Evolutionary conservation across 306 rosid species (phyloP).

Genomic region (Acmispon strigosus): DNA sequence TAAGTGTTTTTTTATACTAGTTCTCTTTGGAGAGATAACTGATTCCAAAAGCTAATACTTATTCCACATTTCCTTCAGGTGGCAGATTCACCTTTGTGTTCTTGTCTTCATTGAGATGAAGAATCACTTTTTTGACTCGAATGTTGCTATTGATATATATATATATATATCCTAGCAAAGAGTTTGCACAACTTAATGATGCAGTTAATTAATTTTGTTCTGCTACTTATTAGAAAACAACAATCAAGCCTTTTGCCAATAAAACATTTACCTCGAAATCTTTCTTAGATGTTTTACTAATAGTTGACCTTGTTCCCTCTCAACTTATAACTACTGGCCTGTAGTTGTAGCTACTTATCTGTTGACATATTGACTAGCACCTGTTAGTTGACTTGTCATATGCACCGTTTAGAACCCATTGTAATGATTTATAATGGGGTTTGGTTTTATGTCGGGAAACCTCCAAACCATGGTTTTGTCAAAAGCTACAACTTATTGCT

Average conservation of each 20-base stretch:
- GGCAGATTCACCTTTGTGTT: neutral
- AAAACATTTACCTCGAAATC: too few relatives aligned
- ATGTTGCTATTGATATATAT: neutral
- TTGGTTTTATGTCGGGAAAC: too few relatives aligned
- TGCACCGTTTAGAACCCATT: neutral
- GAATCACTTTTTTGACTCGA: neutral
- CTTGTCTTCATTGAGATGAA: neutral
- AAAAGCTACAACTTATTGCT: too few relatives aligned
- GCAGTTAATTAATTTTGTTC: neutral
- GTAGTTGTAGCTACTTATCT: neutral
- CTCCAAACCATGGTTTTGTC: too few relatives aligned
- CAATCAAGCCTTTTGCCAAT: too few relatives aligned
- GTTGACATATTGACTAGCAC: neutral
- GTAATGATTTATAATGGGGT: neutral
- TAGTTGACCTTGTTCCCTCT: too few relatives aligned
- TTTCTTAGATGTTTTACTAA: too few relatives aligned
- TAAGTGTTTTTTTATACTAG: neutral
- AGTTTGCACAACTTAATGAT: neutral
- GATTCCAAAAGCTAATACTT: slow-evolving; percentile 1
- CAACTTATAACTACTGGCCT: too few relatives aligned
- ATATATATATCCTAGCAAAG: neutral
- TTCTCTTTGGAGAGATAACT: neutral
- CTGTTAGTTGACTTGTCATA: neutral
- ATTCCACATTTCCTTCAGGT: neutral
- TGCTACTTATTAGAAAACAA: neutral